These are phyloP conservation scores for Globisporangium parvum DNA, from an alignment of 352 stramenopile species.

Conservation along the genomic window DNA sequence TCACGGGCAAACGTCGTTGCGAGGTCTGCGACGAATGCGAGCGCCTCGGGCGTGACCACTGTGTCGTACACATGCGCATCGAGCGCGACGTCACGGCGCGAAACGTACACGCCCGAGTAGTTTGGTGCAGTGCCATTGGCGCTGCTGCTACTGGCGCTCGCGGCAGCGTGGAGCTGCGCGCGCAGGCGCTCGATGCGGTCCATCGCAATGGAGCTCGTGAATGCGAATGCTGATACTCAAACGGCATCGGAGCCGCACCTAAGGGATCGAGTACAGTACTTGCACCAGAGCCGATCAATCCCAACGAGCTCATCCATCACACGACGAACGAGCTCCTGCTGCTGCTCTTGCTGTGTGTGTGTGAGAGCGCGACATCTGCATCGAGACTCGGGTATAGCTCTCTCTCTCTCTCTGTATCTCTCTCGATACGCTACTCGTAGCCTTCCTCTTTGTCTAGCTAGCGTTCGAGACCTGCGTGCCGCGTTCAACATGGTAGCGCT, in stretches of 20 bases:
- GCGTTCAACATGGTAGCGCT: neutral
- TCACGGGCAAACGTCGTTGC: constrained; percentile 66
- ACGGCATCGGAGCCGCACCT: neutral
- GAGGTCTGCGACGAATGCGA: constrained; percentile 86
- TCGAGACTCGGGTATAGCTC: neutral
- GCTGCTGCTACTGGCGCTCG: neutral
- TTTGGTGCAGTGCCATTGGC: neutral
- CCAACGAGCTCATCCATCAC: neutral
- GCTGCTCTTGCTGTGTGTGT: neutral
- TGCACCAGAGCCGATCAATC: too few species aligned
- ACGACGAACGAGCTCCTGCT: too few species aligned
- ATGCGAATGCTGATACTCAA: neutral
- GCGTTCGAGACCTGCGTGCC: too few species aligned
- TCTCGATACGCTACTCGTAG: neutral
- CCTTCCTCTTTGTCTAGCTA: too few species aligned
- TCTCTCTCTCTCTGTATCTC: neutral
- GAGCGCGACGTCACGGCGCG: constrained; percentile 17
- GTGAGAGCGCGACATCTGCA: too few species aligned
- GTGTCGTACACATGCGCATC: constrained; percentile 35
- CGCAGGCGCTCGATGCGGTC: constrained; percentile 35
- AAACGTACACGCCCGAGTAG: constrained; percentile 18
- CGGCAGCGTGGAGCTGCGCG: constrained; percentile 20
- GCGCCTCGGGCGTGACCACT: constrained; percentile 79
- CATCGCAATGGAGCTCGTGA: constrained; percentile 15
- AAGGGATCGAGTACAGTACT: neutral